Evolutionary conservation across 176 grass and related monocot genomes (phyloP), one percentile per base, ranked within the genome.

Genomic region (Aegilops bicornis): DNA sequence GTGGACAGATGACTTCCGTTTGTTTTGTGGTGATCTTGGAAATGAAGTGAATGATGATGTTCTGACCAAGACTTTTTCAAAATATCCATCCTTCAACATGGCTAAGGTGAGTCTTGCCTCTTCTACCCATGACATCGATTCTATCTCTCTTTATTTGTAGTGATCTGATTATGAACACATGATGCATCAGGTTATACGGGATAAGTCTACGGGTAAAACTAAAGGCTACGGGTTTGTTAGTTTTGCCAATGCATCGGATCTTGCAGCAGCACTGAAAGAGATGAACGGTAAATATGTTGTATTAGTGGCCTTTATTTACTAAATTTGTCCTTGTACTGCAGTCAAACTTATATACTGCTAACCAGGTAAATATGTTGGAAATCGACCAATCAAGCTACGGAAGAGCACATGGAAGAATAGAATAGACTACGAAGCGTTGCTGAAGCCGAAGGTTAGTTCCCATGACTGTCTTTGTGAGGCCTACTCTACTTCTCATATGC

Each of bases 21-120:
- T 95, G 65, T 98, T 98, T 73, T 98, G 96, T 52, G 93, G 95
- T 31, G 81, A 98, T 90, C 91, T 95, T 82, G 95, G 95, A 40
- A 98, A 98, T 91, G 91, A 98, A 87, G 93, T 98, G 68, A 92
- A 98, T 76, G 89, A 95, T 88, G 91, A 93, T 64, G 10, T 92
- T 84, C 93, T 95, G 64, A 76, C 93, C 13, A 98, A 91, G 76
- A 62, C 87, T 20, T 95, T 98, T 82, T 89, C 95, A 78, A 92
- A 77, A 70, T 98, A 90, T 77, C 81, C 91, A 31, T 95, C 96
- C 20, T 98, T 95, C 54, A 93, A 89, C 78, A 95, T 82, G 95
- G 93, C 95, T 60, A 98, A 86, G 87, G 93, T 98, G 80, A 95
- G 88, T 82, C 42, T 11, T 37, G 30, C 17, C 7, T 47, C 22